These are phyloP conservation scores for Fusarium sp. DNA, from an alignment of 2,329 filamentous ascomycete genomes.

Conservation along the genomic window DNA sequence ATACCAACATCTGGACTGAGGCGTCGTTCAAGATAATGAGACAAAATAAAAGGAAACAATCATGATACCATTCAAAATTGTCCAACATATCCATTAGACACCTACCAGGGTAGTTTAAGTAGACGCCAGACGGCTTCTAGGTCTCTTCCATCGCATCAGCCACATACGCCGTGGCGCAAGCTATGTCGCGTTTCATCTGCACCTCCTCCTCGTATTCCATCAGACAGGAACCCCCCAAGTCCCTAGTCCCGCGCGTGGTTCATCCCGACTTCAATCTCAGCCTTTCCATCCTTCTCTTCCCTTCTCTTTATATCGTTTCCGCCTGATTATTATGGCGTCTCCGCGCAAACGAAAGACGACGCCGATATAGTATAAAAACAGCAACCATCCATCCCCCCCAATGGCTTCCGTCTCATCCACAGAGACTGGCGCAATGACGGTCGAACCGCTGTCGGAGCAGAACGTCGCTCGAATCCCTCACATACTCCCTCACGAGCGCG, in stretches of 20 bases:
- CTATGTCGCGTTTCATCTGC: constrained; percentile 13
- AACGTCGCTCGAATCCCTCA: constrained; percentile 62
- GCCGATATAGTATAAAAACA: constrained; percentile 1
- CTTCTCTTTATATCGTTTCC: constrained; percentile 2
- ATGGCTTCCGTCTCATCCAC: constrained; percentile 47
- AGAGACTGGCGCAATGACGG: constrained; percentile 39
- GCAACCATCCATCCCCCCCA: constrained; percentile 5
- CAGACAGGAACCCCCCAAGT: background rate
- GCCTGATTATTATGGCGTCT: constrained; percentile 35
- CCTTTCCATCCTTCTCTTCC: constrained; percentile 1
- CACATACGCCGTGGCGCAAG: constrained; percentile 34
- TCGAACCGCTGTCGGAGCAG: constrained; percentile 46
- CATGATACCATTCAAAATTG: background rate
- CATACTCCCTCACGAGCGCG: constrained; percentile 76
- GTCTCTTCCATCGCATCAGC: constrained; percentile 13
- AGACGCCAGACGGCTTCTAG: background rate
- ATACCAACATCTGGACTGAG: background rate
- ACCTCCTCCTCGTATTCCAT: constrained; percentile 15
- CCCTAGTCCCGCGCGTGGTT: background rate
- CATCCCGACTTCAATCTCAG: background rate
- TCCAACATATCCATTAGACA: too few species aligned
- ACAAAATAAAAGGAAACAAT: background rate
- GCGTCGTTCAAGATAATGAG: constrained; percentile 13
- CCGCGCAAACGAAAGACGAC: constrained; percentile 13
- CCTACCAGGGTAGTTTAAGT: too few species aligned